Evolutionary conservation across 768 basidiomycete genomes (phyloP).

Genomic region (Tricholoma sp.): DNA sequence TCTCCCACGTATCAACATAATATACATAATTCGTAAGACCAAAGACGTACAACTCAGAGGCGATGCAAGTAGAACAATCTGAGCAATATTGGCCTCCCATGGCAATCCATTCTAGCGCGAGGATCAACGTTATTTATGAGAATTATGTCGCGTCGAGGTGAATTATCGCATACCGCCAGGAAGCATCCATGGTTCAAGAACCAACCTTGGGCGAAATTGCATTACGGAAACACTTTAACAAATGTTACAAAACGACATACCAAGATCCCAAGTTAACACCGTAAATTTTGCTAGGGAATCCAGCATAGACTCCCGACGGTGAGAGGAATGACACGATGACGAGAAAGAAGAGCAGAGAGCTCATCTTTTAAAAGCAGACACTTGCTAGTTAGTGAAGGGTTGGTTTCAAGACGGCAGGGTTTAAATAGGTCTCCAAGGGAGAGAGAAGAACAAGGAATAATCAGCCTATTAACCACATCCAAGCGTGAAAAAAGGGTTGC

Average conservation of each 20-base stretch:
- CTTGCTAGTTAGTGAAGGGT: too few species aligned
- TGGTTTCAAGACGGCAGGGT: neutral
- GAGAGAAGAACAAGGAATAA: neutral
- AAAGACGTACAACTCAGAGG: conserved; percentile 55
- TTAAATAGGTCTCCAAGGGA: neutral
- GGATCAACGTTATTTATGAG: neutral
- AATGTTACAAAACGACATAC: conserved; percentile 20
- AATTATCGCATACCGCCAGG: conserved; percentile 42
- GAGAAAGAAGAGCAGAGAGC: neutral
- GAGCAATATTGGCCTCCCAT: conserved; percentile 69
- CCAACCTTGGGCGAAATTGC: conserved; percentile 42
- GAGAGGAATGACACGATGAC: neutral
- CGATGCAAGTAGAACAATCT: conserved; percentile 60
- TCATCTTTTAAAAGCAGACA: neutral
- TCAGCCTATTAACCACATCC: too few species aligned
- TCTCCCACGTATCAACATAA: neutral
- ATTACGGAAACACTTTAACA: neutral
- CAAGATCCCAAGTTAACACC: conserved; percentile 32
- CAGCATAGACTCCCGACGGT: conserved; percentile 10
- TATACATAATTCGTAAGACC: neutral
- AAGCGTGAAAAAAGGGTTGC: too few species aligned
- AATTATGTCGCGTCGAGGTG: too few species aligned
- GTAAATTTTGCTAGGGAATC: conserved; percentile 22
- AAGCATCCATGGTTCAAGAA: conserved; percentile 82
- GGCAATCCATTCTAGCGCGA: conserved; percentile 50